phyloP scores from a whole-genome alignment of 345 rosid species.

The Populus tremula region DNA sequence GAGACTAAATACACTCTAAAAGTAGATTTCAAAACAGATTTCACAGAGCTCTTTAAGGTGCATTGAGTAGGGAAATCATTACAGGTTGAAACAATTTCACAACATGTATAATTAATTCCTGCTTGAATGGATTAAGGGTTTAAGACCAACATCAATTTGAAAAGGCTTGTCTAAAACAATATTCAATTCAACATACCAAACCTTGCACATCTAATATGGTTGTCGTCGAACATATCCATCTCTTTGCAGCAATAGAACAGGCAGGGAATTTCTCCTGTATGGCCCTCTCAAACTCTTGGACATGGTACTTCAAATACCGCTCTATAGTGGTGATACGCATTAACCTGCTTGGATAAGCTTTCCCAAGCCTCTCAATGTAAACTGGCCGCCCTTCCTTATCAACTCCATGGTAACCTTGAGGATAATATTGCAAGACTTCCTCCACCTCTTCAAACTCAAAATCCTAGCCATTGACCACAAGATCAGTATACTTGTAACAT shows the following conservation, averaged over 20 bases:
- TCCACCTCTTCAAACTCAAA: conserved; percentile 87
- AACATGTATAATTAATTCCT: conserved; percentile 10
- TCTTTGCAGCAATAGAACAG: conserved; percentile 87
- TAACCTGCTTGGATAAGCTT: conserved; percentile 80
- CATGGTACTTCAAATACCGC: conserved; percentile 85
- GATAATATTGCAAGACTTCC: conserved; percentile 84
- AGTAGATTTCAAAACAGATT: background rate
- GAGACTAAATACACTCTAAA: background rate
- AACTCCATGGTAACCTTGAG: conserved; percentile 97
- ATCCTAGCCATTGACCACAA: conserved; percentile 47
- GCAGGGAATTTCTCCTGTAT: conserved; percentile 83
- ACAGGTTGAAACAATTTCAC: background rate
- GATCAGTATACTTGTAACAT: background rate
- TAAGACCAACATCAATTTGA: conserved; percentile 3
- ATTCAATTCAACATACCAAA: conserved; percentile 52
- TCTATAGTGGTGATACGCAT: conserved; percentile 79
- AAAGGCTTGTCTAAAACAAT: conserved; percentile 7
- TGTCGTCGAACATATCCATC: conserved; percentile 68
- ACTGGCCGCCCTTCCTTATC: conserved; percentile 96
- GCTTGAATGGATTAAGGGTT: background rate
- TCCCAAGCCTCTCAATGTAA: conserved; percentile 91
- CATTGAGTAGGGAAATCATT: background rate
- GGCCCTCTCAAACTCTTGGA: conserved; percentile 93
- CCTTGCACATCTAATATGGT: conserved; percentile 91
- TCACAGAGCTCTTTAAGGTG: background rate